A percentile compares a stretch with the other conserved stretches of the same genome.
Evolutionary conservation across 148 eudicot genomes (phyloP).

Genomic region (Rhododendron henanense): DNA sequence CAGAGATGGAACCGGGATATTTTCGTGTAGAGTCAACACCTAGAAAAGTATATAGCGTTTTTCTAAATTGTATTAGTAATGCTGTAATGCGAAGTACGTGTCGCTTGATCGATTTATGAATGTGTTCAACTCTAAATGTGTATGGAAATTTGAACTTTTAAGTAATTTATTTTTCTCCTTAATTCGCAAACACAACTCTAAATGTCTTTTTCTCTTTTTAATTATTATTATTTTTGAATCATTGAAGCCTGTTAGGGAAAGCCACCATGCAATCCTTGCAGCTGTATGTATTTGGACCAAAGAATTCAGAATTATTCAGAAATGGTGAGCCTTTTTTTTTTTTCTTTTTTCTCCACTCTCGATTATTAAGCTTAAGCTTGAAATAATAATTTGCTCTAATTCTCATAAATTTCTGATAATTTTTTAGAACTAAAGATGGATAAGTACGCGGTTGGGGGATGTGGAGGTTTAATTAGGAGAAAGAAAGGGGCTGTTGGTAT

Average conservation of each 20-base stretch:
- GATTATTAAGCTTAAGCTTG: neutral
- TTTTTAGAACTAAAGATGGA: slow-evolving; percentile 33
- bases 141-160: too few relatives aligned
- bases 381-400: neutral
- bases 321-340: slow-evolving; percentile 20
- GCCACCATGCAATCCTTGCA: slow-evolving; percentile 46
- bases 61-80: neutral
- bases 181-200: neutral
- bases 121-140: neutral
- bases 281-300: slow-evolving; percentile 41
- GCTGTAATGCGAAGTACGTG: neutral
- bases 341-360: neutral
- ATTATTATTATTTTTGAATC: neutral
- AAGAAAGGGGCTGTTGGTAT: too few relatives aligned
- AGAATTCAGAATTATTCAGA: slow-evolving; percentile 21
- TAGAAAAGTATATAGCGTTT: neutral
- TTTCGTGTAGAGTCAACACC: neutral
- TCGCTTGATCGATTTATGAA: neutral
- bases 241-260: slow-evolving; percentile 40
- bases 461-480: too few relatives aligned
- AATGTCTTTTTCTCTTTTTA: neutral
- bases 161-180: neutral
- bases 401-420: neutral
- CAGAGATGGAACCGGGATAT: neutral
- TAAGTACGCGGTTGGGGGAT: slow-evolving; percentile 36